Conservation (phyloP, 129 eudicot species). For the Helianthus tuberosus region DNA sequence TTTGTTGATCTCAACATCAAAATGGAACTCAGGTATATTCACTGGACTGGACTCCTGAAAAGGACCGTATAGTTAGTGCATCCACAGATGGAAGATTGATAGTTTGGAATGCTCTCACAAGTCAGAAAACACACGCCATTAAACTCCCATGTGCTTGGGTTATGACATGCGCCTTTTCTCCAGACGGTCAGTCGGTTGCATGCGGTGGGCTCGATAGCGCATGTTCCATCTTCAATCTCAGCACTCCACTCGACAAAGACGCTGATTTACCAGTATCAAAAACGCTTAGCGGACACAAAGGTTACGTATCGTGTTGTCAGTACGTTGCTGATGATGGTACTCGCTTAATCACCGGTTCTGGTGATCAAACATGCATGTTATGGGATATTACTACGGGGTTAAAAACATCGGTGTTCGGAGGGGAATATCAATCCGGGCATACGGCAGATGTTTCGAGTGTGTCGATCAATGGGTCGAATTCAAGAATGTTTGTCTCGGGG, state of each 20-base stretch:
- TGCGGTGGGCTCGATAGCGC: conserved; percentile 96
- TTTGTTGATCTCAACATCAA: conserved; percentile 2
- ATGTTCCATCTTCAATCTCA: conserved; percentile 85
- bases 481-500: conserved; percentile 87
- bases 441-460: conserved; percentile 81
- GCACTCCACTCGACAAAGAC: conserved; percentile 74
- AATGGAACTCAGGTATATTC: conserved; percentile 71
- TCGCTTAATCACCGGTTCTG: conserved; percentile 81
- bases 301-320: conserved; percentile 90
- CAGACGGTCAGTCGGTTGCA: conserved; percentile 93
- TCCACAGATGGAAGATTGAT: conserved; percentile 96
- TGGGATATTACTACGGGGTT: conserved; percentile 94
- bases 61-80: conserved; percentile 93
- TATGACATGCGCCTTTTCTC: conserved; percentile 97
- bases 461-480: conserved; percentile 73
- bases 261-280: conserved; percentile 78
- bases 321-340: conserved; percentile 83
- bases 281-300: conserved; percentile 91
- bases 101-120: conserved; percentile 98
- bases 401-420: conserved; percentile 86
- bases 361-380: conserved; percentile 86
- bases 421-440: conserved; percentile 98
- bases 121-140: conserved; percentile 95
- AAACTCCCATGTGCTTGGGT: conserved; percentile 99
- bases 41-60: conserved; percentile 95